Evolutionary conservation across 164 flowering plant genomes (phyloP).

Genomic region (Paratinospora sagittata): DNA sequence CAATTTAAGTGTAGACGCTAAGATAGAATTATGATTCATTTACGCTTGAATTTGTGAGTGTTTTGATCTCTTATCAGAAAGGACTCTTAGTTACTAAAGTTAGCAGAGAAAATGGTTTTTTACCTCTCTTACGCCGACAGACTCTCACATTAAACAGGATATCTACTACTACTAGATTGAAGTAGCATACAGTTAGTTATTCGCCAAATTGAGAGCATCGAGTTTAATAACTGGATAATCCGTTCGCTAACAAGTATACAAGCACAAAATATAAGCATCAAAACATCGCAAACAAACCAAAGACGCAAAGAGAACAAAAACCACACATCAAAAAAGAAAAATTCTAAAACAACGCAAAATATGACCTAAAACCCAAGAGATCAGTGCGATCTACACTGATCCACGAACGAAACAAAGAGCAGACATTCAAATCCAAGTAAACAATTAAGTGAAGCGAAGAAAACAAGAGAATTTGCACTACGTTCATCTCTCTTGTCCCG

Average conservation of each 20-base stretch:
- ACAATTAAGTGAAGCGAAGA: neutral
- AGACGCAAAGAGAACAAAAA: neutral
- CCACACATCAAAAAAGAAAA: neutral
- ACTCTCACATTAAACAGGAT: too few species aligned
- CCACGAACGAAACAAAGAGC: neutral
- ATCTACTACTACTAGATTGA: neutral
- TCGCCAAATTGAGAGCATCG: neutral
- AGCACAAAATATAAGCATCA: neutral
- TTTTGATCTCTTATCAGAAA: neutral
- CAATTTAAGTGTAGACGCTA: too few species aligned
- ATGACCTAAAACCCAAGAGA: neutral
- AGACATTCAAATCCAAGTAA: neutral
- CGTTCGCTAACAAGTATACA: neutral
- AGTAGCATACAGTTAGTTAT: neutral
- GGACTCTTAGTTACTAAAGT: too few species aligned
- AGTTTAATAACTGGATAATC: neutral
- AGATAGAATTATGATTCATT: neutral
- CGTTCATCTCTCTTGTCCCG: constrained; percentile 72
- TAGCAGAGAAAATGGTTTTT: neutral
- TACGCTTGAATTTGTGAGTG: neutral
- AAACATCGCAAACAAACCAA: neutral
- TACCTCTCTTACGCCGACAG: too few species aligned
- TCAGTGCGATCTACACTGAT: too few species aligned
- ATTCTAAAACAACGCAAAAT: neutral
- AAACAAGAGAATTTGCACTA: neutral